Evolutionary conservation across 768 basidiomycete genomes (phyloP).

Genomic region (Psilocybe cyanescens): DNA sequence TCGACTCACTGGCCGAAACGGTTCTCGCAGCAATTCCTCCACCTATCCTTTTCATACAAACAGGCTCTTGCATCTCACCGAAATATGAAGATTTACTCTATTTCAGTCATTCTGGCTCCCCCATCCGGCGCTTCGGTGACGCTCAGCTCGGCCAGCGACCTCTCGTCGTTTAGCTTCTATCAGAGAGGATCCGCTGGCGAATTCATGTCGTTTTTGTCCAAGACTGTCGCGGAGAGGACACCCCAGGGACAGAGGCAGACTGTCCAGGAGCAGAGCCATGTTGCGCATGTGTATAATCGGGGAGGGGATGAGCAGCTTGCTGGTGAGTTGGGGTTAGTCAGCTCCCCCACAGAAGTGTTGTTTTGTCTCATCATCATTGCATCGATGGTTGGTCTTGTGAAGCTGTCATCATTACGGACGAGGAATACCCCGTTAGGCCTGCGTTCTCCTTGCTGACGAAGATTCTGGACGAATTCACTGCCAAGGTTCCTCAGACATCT

Average conservation of each 20-base stretch:
- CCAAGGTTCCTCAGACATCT: conserved; percentile 74
- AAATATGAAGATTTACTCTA: conserved; percentile 84
- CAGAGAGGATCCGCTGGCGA: conserved; percentile 86
- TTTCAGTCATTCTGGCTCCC: conserved; percentile 74
- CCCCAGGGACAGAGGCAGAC: conserved; percentile 88
- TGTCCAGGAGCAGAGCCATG: conserved; percentile 92
- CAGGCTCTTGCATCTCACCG: background rate
- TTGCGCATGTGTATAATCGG: conserved; percentile 91
- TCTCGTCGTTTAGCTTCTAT: conserved; percentile 93
- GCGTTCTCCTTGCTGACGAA: conserved; percentile 96
- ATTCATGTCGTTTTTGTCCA: conserved; percentile 93
- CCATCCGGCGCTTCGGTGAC: conserved; percentile 64
- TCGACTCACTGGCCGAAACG: background rate
- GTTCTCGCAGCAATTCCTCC: background rate
- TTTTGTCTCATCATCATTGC: too few species aligned
- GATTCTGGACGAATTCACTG: conserved; percentile 88
- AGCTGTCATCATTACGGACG: conserved; percentile 93
- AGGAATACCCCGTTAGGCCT: conserved; percentile 95
- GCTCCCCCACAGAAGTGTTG: too few species aligned
- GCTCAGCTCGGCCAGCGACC: conserved; percentile 74
- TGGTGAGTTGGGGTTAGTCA: conserved; percentile 45
- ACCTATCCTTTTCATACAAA: background rate
- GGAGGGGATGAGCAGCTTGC: conserved; percentile 86
- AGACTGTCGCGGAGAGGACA: conserved; percentile 91
- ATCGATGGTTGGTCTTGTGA: background rate